Conservation (phyloP, 2,329 filamentous ascomycete genomes). For the Trichoderma sp. region DNA sequence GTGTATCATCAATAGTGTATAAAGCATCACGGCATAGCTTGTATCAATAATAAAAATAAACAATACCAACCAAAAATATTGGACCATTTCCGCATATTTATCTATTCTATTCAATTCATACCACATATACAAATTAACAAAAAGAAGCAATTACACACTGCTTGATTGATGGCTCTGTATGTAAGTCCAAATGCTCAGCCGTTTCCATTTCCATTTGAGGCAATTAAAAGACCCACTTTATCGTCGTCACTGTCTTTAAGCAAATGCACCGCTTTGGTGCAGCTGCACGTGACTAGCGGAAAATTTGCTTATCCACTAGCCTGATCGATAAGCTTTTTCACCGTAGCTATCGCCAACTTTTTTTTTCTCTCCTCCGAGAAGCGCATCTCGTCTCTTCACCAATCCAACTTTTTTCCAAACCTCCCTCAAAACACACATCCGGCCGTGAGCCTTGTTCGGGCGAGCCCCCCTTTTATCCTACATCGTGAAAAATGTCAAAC, state of each 20-base stretch:
- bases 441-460: conserved; percentile 57
- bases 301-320: neutral
- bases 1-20: neutral
- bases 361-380: neutral
- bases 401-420: conserved; percentile 21
- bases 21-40: neutral
- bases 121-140: neutral
- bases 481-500: conserved; percentile 6
- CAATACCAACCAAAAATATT: no score
- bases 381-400: neutral
- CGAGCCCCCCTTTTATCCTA: conserved; percentile 30
- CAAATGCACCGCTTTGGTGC: neutral
- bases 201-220: neutral
- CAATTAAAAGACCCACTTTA: neutral
- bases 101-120: no score
- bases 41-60: neutral
- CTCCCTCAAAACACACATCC: conserved; percentile 22
- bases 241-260: neutral
- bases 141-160: neutral
- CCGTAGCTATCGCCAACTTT: conserved; percentile 8
- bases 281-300: neutral
- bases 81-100: no score
- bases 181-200: neutral
- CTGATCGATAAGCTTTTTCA: conserved; percentile 3
- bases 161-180: neutral